Evolutionary conservation across 768 basidiomycete genomes (phyloP).

Genomic region (Phaffia tasmanica): DNA sequence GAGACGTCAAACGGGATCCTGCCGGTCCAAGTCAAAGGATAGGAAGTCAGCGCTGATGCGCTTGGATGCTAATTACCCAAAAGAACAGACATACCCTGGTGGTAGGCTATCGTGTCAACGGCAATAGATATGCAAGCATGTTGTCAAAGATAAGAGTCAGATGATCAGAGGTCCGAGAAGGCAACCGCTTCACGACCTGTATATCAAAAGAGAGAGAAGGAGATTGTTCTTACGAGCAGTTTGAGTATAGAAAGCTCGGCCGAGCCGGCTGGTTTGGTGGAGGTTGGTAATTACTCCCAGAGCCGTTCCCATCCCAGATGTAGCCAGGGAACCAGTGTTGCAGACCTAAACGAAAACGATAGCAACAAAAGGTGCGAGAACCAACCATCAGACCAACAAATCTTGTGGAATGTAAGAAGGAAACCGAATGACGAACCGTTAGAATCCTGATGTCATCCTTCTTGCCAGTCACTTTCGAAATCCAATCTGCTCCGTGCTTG

Average conservation of each 20-base stretch:
- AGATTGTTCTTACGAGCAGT: slow-evolving; percentile 48
- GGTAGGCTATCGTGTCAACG: slow-evolving; percentile 47
- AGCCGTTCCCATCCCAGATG: slow-evolving; percentile 91
- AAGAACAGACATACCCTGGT: slow-evolving; percentile 54
- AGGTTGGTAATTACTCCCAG: slow-evolving; percentile 86
- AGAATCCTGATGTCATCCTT: slow-evolving; percentile 30
- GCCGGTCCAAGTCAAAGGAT: not conserved
- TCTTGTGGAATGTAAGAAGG: slow-evolving; percentile 38
- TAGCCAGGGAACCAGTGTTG: slow-evolving; percentile 93
- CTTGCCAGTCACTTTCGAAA: slow-evolving; percentile 42
- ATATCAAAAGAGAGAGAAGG: not conserved
- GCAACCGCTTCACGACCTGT: not conserved
- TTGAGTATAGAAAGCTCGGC: slow-evolving; percentile 82
- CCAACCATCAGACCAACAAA: not conserved
- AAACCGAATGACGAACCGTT: slow-evolving; percentile 35
- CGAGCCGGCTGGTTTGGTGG: slow-evolving; percentile 62
- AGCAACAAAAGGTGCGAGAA: no score
- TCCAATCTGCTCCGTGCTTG: slow-evolving; percentile 74
- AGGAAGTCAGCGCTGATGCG: slow-evolving; percentile 8
- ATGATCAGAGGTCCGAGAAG: not conserved
- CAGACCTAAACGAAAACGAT: slow-evolving; percentile 46
- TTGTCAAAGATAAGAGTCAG: not conserved
- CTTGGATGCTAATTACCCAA: not conserved
- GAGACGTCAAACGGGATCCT: slow-evolving; percentile 62
- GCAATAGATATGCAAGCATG: not conserved